phyloP scores from a whole-genome alignment of 148 eudicot genomes.

The Beta vulgaris region DNA sequence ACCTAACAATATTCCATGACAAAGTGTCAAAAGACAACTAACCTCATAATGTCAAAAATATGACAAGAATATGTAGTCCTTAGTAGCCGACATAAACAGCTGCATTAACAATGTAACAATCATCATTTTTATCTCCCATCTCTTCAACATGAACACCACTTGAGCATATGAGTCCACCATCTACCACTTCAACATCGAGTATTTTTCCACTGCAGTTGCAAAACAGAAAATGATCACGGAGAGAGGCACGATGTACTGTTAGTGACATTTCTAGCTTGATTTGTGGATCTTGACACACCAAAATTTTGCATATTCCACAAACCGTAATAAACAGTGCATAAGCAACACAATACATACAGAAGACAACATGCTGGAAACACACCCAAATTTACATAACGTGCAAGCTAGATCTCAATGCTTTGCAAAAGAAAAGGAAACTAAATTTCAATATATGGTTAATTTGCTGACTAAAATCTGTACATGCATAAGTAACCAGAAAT shows the following conservation, averaged over 20 bases:
- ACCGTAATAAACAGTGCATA: neutral
- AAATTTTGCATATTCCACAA: neutral
- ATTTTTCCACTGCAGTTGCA: slow-evolving; percentile 64
- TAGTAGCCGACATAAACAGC: slow-evolving; percentile 94
- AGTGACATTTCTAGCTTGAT: neutral
- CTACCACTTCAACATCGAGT: slow-evolving; percentile 73
- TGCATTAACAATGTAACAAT: slow-evolving; percentile 94
- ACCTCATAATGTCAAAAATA: slow-evolving; percentile 3
- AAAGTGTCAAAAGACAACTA: neutral
- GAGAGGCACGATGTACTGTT: neutral
- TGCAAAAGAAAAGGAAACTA: no score
- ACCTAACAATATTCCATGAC: neutral
- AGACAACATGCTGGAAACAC: neutral
- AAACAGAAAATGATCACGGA: neutral
- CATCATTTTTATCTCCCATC: slow-evolving; percentile 95
- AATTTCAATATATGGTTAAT: no score
- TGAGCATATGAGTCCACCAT: slow-evolving; percentile 95
- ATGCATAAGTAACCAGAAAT: neutral
- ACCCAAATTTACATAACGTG: neutral
- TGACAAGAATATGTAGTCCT: neutral
- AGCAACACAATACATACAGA: neutral
- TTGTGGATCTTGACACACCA: neutral
- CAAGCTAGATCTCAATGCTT: no score
- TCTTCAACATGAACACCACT: slow-evolving; percentile 97
- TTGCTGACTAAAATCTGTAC: neutral